A percentile compares a stretch with the other conserved stretches of the same genome.
phyloP scores from a whole-genome alignment of 1,284 basidiomycete species.

The Ustilago xerochloae region DNA sequence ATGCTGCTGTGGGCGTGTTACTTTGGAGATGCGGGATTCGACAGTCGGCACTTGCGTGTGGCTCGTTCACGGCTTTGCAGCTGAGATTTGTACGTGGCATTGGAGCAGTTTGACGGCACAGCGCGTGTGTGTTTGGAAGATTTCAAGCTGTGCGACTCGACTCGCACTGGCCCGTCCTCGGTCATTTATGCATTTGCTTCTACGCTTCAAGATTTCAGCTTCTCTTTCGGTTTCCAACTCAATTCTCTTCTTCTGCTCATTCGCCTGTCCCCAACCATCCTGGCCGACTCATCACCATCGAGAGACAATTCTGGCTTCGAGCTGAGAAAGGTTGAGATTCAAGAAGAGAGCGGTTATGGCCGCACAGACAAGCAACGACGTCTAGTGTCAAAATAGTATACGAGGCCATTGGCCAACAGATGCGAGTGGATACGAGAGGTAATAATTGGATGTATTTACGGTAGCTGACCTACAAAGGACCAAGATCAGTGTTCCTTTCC shows the following conservation, averaged over 20 bases:
- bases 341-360: constrained; percentile 28
- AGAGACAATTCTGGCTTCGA: not conserved
- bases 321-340: constrained; percentile 27
- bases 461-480: not conserved
- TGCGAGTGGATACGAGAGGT: not conserved
- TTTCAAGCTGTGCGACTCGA: not conserved
- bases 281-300: not conserved
- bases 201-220: not conserved
- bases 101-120: not conserved
- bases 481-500: not conserved
- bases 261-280: no score
- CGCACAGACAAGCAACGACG: constrained; percentile 30
- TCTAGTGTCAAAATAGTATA: constrained; percentile 18
- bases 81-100: not conserved
- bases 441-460: constrained; percentile 1
- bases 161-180: not conserved
- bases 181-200: not conserved
- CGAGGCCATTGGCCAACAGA: constrained; percentile 5
- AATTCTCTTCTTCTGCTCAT: no score
- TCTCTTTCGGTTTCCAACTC: no score
- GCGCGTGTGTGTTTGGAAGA: not conserved
- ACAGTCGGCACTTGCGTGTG: not conserved
- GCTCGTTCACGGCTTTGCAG: constrained; percentile 3
- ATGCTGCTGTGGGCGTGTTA: constrained; percentile 6
- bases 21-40: constrained; percentile 10